phyloP scores from a whole-genome alignment of 2,329 filamentous ascomycete genomes.

The Fusarium nurragi region DNA sequence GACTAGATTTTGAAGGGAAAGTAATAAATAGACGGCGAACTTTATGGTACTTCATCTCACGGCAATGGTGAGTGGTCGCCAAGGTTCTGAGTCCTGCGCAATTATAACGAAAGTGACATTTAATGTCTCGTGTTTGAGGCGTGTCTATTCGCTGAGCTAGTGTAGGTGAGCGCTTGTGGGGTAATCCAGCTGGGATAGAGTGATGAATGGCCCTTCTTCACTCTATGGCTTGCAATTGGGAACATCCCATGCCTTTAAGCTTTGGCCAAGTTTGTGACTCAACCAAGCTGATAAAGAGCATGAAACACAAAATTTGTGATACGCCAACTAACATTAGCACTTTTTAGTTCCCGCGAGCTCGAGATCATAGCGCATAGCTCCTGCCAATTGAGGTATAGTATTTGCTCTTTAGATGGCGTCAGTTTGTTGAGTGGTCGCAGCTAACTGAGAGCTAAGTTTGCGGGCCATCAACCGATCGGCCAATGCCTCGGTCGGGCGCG shows the following conservation, averaged over 20 bases:
- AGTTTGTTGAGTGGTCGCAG: conserved; percentile 14
- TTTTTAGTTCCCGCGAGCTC: conserved; percentile 33
- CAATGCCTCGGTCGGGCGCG: conserved; percentile 14
- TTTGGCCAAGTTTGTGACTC: conserved; percentile 2
- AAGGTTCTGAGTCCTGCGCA: conserved; percentile 1
- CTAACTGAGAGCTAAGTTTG: neutral
- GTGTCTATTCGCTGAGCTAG: neutral
- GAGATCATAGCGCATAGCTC: conserved; percentile 1
- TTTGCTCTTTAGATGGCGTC: conserved; percentile 1
- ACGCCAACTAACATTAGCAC: conserved; percentile 7
- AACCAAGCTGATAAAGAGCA: neutral
- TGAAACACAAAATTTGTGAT: neutral
- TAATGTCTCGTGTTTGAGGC: neutral
- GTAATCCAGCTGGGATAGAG: neutral
- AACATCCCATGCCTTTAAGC: neutral
- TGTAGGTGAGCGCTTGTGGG: neutral
- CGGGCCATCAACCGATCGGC: conserved; percentile 23
- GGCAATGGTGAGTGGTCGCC: neutral
- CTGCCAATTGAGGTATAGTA: conserved; percentile 10
- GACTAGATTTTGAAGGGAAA: neutral
- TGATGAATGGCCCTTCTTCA: neutral
- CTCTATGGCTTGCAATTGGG: neutral
- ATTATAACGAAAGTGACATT: conserved; percentile 1
- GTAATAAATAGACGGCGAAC: neutral
- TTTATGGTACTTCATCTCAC: neutral